Base-by-base conservation (phyloP, 2,329 filamentous ascomycete genomes). In the Sphaerulina musiva region DNA sequence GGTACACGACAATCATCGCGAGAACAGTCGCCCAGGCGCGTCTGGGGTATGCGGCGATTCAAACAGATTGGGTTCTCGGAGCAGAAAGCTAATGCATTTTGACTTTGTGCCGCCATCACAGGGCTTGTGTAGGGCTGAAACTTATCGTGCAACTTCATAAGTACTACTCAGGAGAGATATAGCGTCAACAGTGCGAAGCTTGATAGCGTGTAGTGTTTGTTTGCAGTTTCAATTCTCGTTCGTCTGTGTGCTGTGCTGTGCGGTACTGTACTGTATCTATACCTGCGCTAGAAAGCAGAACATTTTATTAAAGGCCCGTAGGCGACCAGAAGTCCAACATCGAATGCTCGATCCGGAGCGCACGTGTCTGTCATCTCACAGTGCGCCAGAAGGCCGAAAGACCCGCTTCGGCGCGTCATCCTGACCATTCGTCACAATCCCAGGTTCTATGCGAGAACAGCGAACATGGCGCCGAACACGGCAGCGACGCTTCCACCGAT, bases 381-480 rank as follows among this genome's bases (percentile, higher is more conserved):
- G 8, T 38, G 34, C 34, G 17, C 42, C 17, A 29, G 42, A 4
- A 26, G 20, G 17, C 17, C 17, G 6, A 26, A 20, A 44, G 17
- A 12, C 23, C 10, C 42, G 12, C 10, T 12, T 4, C 17, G 10
- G 10, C 17, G 10, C 11, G 8, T 44, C 20, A n/a, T 7, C 10
- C 14, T 46, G 12, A 10, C 29, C n/a, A 17, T 46, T 43, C 40
- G 31, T 29, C 11, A 26, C 26, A 17, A 45, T 4, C 0, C 0
- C 12, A 6, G n/a, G 14, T n/a, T 46, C 42, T 61, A 62, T 47
- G 57, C 57, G 34, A 62, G 53, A 46, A 58, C 49, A 39, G 59
- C 60, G 17, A 59, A 50, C 20, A 58, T 51, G 31, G 56, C 50
- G 31, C 51, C 59, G 46, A 58, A 48, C 23, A 57, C 31, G 32